Conservation (phyloP, 768 basidiomycete species). For the Rhizopogon rudus region DNA sequence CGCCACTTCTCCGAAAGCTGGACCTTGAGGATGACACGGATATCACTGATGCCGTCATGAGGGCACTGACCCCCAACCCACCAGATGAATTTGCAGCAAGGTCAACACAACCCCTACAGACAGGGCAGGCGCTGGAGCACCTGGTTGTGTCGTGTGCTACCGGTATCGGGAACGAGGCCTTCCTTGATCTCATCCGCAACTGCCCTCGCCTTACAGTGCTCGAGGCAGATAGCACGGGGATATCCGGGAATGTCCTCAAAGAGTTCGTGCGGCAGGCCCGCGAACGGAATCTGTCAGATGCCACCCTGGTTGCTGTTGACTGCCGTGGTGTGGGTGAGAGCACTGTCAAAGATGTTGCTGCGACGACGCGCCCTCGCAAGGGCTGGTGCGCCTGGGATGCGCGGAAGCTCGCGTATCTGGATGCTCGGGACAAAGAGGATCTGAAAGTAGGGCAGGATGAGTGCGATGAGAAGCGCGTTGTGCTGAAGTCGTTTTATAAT, state of each 20-base stretch:
- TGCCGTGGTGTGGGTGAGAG: constrained; percentile 66
- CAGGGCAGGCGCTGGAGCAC: constrained; percentile 69
- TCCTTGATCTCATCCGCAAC: constrained; percentile 56
- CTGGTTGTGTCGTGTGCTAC: constrained; percentile 64
- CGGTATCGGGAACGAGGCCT: constrained; percentile 59
- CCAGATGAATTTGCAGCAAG: constrained; percentile 9
- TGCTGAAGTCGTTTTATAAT: constrained; percentile 80
- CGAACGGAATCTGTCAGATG: constrained; percentile 42
- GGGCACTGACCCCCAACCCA: constrained; percentile 49
- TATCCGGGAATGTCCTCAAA: constrained; percentile 53
- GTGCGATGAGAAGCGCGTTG: constrained; percentile 67
- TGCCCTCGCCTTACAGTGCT: constrained; percentile 62
- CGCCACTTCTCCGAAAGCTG: constrained; percentile 64
- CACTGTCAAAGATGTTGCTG: constrained; percentile 55
- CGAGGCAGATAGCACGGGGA: constrained; percentile 78
- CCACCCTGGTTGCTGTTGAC: constrained; percentile 67
- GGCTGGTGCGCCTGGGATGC: constrained; percentile 78
- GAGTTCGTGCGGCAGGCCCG: constrained; percentile 61
- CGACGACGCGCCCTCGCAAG: constrained; percentile 56
- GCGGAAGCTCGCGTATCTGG: constrained; percentile 63
- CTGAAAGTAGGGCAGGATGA: constrained; percentile 74
- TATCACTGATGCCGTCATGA: constrained; percentile 70
- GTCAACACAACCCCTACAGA: constrained; percentile 26
- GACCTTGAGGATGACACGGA: constrained; percentile 84
- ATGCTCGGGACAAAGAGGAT: constrained; percentile 62